A percentile compares a stretch with the other conserved stretches of the same genome.
Conservation (phyloP, 495 filamentous ascomycete genomes). For the Aspergillus affinis region DNA sequence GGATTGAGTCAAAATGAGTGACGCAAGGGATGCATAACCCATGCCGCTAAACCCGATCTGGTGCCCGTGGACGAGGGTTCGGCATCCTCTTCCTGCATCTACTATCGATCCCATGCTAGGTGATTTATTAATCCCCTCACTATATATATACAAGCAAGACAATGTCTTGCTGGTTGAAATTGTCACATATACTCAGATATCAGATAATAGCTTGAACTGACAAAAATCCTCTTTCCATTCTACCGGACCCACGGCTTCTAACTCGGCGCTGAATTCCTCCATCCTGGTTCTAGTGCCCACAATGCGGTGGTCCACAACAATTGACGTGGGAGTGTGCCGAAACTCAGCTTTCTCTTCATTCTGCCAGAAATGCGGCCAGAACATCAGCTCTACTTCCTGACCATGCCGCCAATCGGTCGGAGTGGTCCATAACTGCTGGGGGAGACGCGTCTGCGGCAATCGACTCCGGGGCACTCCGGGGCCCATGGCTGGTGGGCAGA, state of each 20-base stretch:
- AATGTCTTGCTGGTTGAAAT: too few species aligned
- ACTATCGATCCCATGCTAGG: too few species aligned
- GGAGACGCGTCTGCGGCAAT: background rate
- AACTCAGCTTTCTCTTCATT: background rate
- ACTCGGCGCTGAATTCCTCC: background rate
- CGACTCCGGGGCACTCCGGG: background rate
- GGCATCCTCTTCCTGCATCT: too few species aligned
- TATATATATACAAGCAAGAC: too few species aligned
- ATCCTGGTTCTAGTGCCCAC: background rate
- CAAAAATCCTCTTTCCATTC: too few species aligned
- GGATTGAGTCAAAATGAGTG: too few species aligned
- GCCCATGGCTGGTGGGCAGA: background rate
- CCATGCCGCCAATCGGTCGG: background rate
- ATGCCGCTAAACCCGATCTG: too few species aligned
- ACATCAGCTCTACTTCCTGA: background rate
- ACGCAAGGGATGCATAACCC: too few species aligned
- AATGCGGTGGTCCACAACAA: background rate
- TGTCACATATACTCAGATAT: too few species aligned
- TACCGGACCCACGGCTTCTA: background rate
- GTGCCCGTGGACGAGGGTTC: too few species aligned
- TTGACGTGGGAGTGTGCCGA: background rate
- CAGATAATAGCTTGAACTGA: too few species aligned
- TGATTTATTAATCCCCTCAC: too few species aligned
- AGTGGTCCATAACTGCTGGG: background rate
- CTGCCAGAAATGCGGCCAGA: background rate